These are phyloP conservation scores for Aspergillus aculeatus DNA, from an alignment of 2,329 filamentous ascomycete species.

Conservation along the genomic window DNA sequence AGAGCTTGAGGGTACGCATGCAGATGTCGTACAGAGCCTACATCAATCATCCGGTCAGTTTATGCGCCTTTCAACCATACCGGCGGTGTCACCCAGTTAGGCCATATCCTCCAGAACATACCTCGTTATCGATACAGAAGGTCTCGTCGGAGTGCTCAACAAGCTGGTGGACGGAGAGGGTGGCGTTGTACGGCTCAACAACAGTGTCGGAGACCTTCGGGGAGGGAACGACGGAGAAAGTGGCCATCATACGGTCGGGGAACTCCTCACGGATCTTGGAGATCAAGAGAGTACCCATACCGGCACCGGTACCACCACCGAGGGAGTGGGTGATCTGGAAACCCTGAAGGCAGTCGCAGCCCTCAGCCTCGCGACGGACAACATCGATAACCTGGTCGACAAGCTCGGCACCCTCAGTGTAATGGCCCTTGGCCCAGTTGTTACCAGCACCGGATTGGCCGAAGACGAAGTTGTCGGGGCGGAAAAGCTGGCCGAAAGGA, in stretches of 20 bases:
- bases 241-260: conserved; percentile 99
- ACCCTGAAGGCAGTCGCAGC: conserved; percentile 98
- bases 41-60: not conserved
- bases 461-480: conserved; percentile 99
- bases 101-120: conserved; percentile 29
- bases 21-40: conserved; percentile 98
- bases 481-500: conserved; percentile 98
- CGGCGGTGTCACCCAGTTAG: no score
- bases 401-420: conserved; percentile 98
- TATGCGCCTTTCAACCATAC: conserved; percentile 1
- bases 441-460: conserved; percentile 99
- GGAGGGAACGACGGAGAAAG: conserved; percentile 97
- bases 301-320: conserved; percentile 99
- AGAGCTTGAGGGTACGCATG: conserved; percentile 99
- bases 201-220: conserved; percentile 99
- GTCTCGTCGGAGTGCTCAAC: conserved; percentile 99
- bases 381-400: conserved; percentile 98
- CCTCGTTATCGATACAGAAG: conserved; percentile 99
- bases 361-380: conserved; percentile 96
- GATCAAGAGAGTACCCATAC: conserved; percentile 99
- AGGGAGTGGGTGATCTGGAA: conserved; percentile 99
- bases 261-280: conserved; percentile 99
- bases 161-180: conserved; percentile 96
- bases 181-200: conserved; percentile 99
- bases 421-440: conserved; percentile 99